A percentile compares a stretch with the other conserved stretches of the same genome.
Conservation (phyloP, 495 filamentous ascomycete species). For the Penicillium paxilli region DNA sequence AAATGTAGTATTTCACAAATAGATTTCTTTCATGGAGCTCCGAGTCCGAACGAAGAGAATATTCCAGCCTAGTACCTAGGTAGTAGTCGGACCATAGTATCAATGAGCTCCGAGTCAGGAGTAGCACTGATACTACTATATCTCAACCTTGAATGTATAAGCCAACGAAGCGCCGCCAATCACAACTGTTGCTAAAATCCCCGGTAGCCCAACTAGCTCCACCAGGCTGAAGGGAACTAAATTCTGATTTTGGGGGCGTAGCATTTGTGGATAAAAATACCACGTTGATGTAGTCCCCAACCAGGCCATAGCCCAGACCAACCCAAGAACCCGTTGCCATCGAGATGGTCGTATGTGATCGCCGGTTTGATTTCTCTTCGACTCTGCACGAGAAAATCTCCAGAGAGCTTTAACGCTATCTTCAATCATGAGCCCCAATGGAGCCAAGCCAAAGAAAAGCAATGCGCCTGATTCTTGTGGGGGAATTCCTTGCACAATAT, state of each 20-base stretch:
- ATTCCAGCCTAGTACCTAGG: too few relatives aligned
- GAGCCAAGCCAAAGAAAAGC: conserved; percentile 32
- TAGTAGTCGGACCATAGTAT: too few relatives aligned
- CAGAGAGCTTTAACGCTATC: conserved; percentile 25
- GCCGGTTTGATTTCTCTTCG: neutral
- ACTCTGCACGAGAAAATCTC: neutral
- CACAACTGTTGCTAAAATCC: conserved; percentile 2
- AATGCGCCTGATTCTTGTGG: conserved; percentile 23
- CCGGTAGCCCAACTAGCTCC: conserved; percentile 5
- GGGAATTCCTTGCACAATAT: conserved; percentile 28
- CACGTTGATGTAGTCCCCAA: conserved; percentile 20
- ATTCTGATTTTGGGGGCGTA: conserved; percentile 16
- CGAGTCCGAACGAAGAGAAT: too few relatives aligned
- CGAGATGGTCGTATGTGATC: neutral
- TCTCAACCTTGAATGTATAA: conserved; percentile 14
- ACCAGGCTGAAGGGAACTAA: conserved; percentile 20
- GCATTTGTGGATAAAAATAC: conserved; percentile 22
- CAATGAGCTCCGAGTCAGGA: too few relatives aligned
- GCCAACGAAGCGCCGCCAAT: conserved; percentile 5
- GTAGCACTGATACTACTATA: too few relatives aligned
- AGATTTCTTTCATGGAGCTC: too few relatives aligned
- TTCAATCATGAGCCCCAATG: conserved; percentile 29
- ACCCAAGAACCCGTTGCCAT: conserved; percentile 14
- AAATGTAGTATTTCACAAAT: too few relatives aligned
- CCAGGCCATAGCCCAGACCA: conserved; percentile 18